Base-by-base conservation (phyloP, 805 yeast species). In the Wickerhamiella alocasiicola region DNA sequence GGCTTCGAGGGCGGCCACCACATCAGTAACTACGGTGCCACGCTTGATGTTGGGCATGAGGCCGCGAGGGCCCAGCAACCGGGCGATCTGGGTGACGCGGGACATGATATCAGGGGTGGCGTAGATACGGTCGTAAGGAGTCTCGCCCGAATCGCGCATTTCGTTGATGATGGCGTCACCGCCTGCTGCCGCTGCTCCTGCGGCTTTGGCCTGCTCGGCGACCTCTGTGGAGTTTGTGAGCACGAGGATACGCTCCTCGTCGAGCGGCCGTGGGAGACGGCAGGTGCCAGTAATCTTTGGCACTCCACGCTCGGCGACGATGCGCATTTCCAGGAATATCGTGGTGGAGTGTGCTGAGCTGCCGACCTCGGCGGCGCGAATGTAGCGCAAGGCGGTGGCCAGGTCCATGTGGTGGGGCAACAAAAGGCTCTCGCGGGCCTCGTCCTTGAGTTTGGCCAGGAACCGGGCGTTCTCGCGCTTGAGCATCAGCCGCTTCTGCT, bases 281-380 rank as follows among this genome's bases (percentile, higher is more conserved):
- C 85, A 71, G 4, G 75, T 67, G 11, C 96, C 96, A 23, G 66
- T 64, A 40, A 87, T 60, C 19, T 83, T 81, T 26, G 77, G 74
- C 17, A 81, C 76, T 49, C 95, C 95, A 55, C 73, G 76, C 45
- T 79, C 88, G 16, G 78, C 74, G 9, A 78, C 70, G 23, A 85
- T 66, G 13, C 72, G 64, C 13, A 82, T 69, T 40, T 78, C 72
- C 41, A 81, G 60, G 13, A 81, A 66, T 30, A 88, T 66, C 18
- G 87, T 78, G 17, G 88, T 76, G 50, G 76, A 75, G n/a, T 70
- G 62, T 4, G 69, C 64, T 2, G 88, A 74, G 54, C 81, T 74
- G 4, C 98, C 97, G 4, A 85, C 93, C 59, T 85, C 95, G 4
- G 85, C 74, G 0, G 97, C 95, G 47, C 95, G 69, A 43, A 88